These are phyloP conservation scores for Colletotrichum plurivorum DNA, from an alignment of 2,329 filamentous ascomycete genomes.

Conservation along the genomic window DNA sequence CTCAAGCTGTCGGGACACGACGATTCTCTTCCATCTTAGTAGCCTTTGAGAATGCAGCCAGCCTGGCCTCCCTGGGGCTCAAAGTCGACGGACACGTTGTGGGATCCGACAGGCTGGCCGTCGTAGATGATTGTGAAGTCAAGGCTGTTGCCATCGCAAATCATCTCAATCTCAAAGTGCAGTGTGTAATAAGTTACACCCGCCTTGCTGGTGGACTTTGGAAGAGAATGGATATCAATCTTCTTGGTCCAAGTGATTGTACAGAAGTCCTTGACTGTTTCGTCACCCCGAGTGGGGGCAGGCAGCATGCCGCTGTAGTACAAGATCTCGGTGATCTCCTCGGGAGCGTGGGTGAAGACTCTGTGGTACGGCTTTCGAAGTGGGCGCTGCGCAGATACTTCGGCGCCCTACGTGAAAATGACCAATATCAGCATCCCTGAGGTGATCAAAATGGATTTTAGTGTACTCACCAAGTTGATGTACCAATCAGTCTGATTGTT, in stretches of 20 bases:
- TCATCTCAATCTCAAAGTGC: constrained; percentile 38
- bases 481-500: constrained; percentile 49
- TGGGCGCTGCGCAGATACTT: constrained; percentile 17
- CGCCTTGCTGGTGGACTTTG: constrained; percentile 35
- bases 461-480: constrained; percentile 42
- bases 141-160: constrained; percentile 39
- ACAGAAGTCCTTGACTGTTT: constrained; percentile 40
- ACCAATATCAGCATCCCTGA: constrained; percentile 33
- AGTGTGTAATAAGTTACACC: constrained; percentile 21
- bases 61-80: too few relatives aligned
- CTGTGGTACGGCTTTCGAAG: background rate
- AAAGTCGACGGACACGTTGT: constrained; percentile 44
- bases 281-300: accelerated
- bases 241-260: constrained; percentile 41
- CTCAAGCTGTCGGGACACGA: too few relatives aligned
- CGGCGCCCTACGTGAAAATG: background rate
- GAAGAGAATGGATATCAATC: constrained; percentile 25
- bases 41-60: too few relatives aligned
- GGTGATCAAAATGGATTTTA: background rate
- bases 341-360: background rate
- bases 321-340: constrained; percentile 33
- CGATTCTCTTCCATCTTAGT: too few relatives aligned
- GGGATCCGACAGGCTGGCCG: constrained; percentile 35
- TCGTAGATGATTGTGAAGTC: constrained; percentile 44
- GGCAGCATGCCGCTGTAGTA: background rate